Base-by-base conservation (phyloP, 2,329 filamentous ascomycete species). In the Aspergillus quadrilineatus region DNA sequence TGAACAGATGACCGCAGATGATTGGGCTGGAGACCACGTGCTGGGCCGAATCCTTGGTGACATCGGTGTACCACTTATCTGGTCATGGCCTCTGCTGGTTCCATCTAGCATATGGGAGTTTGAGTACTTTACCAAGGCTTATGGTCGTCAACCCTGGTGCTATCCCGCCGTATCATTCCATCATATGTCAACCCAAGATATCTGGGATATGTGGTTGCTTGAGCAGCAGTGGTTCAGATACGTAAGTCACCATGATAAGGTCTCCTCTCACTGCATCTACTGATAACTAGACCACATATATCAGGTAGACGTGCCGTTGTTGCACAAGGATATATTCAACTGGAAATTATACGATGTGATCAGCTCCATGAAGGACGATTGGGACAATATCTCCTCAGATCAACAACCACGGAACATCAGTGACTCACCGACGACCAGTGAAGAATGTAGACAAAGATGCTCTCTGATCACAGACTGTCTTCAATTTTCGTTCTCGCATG, bases 21-120 rank as follows among this genome's bases (percentile, higher is more conserved):
- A 78, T 55, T 77, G 74, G 69, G 78, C 78, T 1, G 77, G 77
- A 1, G 77, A 80, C 56, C 77, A 77, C 34, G 72, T 81, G 4
- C 69, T 82, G 9, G 74, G 74, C 3, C 77, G 73, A 55, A 72
- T 73, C 12, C 60, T 82, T 4, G 53, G 60, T 2, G 74, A 79
- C 47, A 67, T 75, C 1, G 75, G 73, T 14, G 66, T 81, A 12
- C 64, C 63, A 4, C 65, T 80, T 46, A 67, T 69, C 6, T 44
- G 44, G 47, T 55, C 65, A 17, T 68, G 63, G 66, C 66, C 67
- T 2, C 60, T 64, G 53, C 50, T 67, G 37, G 62, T 60, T 5
- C 59, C 56, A 1, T 47, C 61, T 26, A 64, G 61, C 9, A 46
- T 67, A 12, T 66, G 67, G 67, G 64, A 68, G 52, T 58, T 65